Base-by-base conservation (phyloP, 495 filamentous ascomycete species). In the Niebla homalea region DNA sequence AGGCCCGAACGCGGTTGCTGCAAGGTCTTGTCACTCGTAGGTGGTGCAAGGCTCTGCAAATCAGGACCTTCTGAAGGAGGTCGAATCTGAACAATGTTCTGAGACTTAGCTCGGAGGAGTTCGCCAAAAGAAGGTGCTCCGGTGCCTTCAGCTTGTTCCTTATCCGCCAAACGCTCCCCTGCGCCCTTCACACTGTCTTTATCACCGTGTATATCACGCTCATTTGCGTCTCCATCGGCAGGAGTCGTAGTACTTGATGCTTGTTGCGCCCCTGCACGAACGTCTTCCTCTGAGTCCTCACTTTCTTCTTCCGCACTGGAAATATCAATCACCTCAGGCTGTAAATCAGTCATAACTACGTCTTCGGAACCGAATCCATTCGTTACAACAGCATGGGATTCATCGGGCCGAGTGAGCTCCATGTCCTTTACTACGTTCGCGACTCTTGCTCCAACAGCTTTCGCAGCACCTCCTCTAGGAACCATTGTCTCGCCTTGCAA, bases 101-200 rank as follows among this genome's bases (percentile, higher is more conserved):
- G 67, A 18, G 73, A 69, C 48, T 81, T 80, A 36, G 81, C 81
- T 55, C 81, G 80, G 41, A 94, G 72, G 40, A 93, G 74, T 56
- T 98, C 92, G 47, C 86, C 89, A 61, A 98, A 94, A 1, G 89
- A 84, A 7, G 85, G 87, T 60, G 85, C 83, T 16, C 67, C 74
- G 5, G 69, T 62, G 21, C 75, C 64, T 40, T 62, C 54, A 23
- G 56, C 50, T 15, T 54, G 49, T n/a, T 58, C 64, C 49, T 69
- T 69, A 19, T 72, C 70, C 35, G 39, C 42, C 6, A 51, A 51
- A 23, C 55, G 22, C 1, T 59, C 57, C 8, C 51, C 42, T n/a
- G 49, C 55, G 16, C 59, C 59, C 46, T 70, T 68, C 18, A 67
- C 66, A 32, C 69, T 64, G 10, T 64, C 68, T n/a, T 67, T 56